Base-by-base conservation (phyloP, 2,329 filamentous ascomycete species). In the Gyromitra esculenta region DNA sequence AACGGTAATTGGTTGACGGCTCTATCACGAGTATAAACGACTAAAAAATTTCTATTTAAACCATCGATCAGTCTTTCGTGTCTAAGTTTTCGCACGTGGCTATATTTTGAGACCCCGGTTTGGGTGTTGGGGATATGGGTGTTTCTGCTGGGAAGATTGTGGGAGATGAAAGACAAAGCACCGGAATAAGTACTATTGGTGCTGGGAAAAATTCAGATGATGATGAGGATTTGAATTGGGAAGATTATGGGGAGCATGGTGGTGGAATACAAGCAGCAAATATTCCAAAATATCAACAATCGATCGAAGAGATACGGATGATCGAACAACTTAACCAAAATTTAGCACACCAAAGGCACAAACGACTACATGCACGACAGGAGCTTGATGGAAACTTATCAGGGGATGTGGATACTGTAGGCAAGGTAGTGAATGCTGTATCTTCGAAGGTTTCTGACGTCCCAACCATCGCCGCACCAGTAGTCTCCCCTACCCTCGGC, bases 1-100 rank as follows among this genome's bases (percentile, higher is more conserved):
- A 69, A 65, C 52, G 41, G 50, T 65, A 59, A 41, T 11, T 39
- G 56, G 56, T 74, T 77, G 75, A 69, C 63, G 63, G 62, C 43
- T 68, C 60, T 56, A 73, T 76, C 31, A 78, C 73, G 74, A 75
- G 56, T 75, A 73, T 31, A 77, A 71, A 76, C 73, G 73, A 72
- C 59, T 59, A 69, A 57, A 63, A 63, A 25, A 37, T 59, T 60
- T 66, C 45, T 31, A 3, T 31, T 31, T 31, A 31, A 31, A 43
- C 54, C 50, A 35, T 75, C 50, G 18, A 65, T 63, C 65, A 31
- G 59, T 52, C 43, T 56, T 66, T 52, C 71, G 73, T 67, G 70
- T 76, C 64, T 66, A 56, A 65, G 67, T 79, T 76, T 74, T 69
- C 71, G 59, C 65, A 69, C 66, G 64, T 60, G 75, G 70, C 70